Evolutionary conservation across 2,329 filamentous ascomycete species (phyloP).

Genomic region (Verticillium longisporum): DNA sequence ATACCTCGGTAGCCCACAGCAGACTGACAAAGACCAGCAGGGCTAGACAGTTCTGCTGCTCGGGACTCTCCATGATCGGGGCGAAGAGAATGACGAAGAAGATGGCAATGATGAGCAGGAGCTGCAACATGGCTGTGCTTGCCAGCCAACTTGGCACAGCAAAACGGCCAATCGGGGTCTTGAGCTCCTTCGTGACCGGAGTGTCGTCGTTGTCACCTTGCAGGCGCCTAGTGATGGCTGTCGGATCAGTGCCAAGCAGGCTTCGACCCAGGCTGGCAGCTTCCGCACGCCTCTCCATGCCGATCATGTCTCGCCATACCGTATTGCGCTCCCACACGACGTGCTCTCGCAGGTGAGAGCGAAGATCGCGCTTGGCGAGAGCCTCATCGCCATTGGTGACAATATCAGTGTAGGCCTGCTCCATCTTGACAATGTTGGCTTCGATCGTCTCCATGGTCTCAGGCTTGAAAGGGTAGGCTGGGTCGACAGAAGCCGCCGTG

Average conservation of each 20-base stretch:
- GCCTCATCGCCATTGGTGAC: conserved; percentile 75
- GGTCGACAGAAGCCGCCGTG: conserved; percentile 65
- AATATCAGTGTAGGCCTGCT: conserved; percentile 71
- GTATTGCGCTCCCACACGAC: conserved; percentile 99
- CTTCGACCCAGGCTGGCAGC: conserved; percentile 86
- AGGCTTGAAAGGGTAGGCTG: conserved; percentile 74
- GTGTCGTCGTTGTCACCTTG: conserved; percentile 76
- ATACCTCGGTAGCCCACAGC: conserved; percentile 92
- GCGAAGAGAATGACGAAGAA: conserved; percentile 70
- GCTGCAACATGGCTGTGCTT: conserved; percentile 71
- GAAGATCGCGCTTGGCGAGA: conserved; percentile 74
- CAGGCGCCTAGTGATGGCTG: conserved; percentile 60
- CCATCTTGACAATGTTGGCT: conserved; percentile 65
- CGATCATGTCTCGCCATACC: conserved; percentile 98
- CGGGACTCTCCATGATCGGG: conserved; percentile 77
- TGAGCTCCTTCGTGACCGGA: conserved; percentile 58
- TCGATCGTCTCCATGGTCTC: conserved; percentile 66
- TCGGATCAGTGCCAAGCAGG: conserved; percentile 68
- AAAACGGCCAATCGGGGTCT: conserved; percentile 74
- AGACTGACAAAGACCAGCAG: conserved; percentile 90
- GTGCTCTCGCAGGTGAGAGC: conserved; percentile 88
- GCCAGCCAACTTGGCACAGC: conserved; percentile 75
- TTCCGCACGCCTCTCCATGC: conserved; percentile 90
- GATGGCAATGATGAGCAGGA: conserved; percentile 62
- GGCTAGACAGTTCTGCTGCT: conserved; percentile 94